These are phyloP conservation scores for Alternaria tenuissima DNA, from an alignment of 2,329 filamentous ascomycete species.

Conservation along the genomic window DNA sequence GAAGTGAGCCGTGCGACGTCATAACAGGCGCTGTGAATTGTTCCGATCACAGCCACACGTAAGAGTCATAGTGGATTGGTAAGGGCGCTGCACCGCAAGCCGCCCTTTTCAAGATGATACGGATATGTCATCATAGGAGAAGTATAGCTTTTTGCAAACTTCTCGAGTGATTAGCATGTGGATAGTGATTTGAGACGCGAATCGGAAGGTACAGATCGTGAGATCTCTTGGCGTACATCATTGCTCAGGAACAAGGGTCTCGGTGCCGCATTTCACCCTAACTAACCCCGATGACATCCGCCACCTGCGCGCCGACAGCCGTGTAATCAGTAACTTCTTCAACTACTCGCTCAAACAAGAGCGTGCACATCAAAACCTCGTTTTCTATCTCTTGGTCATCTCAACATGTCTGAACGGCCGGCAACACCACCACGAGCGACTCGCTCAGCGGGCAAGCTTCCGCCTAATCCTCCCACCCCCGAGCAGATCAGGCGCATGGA, in stretches of 20 bases:
- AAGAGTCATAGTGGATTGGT: slow-evolving; percentile 48
- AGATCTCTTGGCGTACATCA: slow-evolving; percentile 44
- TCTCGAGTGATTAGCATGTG: slow-evolving; percentile 4
- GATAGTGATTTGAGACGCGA: slow-evolving; percentile 16
- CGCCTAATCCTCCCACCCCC: slow-evolving; percentile 62
- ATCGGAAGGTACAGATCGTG: slow-evolving; percentile 24
- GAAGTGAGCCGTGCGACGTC: slow-evolving; percentile 2
- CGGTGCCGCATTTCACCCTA: slow-evolving; percentile 14
- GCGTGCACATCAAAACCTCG: not conserved
- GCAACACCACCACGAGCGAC: slow-evolving; percentile 58
- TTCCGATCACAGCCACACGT: slow-evolving; percentile 43
- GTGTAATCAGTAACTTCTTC: not conserved
- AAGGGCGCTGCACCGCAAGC: slow-evolving; percentile 36
- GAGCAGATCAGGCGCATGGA: slow-evolving; percentile 73
- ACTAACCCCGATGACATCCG: slow-evolving; percentile 16
- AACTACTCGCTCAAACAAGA: not conserved
- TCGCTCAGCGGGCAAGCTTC: slow-evolving; percentile 50
- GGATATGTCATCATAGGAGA: not conserved
- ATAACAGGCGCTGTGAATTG: slow-evolving; percentile 21
- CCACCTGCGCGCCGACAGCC: slow-evolving; percentile 16
- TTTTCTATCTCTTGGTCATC: not conserved
- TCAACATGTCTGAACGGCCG: slow-evolving; percentile 52
- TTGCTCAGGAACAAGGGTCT: slow-evolving; percentile 37
- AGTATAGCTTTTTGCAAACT: slow-evolving; percentile 2
- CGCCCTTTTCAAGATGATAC: slow-evolving; percentile 29